phyloP scores from a whole-genome alignment of 345 rosid species.

The Bretschneidera sinensis region DNA sequence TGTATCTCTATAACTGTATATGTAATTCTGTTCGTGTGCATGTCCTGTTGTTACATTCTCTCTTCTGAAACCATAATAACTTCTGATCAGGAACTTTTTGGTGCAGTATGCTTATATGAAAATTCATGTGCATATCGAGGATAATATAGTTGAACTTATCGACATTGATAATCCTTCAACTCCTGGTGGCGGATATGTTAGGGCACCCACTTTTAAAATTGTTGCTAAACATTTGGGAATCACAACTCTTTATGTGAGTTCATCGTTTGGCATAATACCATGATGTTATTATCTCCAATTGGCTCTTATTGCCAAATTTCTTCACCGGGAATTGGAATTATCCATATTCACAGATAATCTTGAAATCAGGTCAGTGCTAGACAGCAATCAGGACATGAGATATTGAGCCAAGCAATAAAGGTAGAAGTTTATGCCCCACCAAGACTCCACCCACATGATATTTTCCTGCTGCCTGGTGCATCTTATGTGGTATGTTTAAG shows the following conservation, averaged over 20 bases:
- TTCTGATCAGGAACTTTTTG: not conserved
- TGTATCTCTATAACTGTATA: not conserved
- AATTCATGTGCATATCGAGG: slow-evolving; percentile 69
- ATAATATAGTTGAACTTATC: slow-evolving; percentile 54
- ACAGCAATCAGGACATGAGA: slow-evolving; percentile 72
- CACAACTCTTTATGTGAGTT: slow-evolving; percentile 74
- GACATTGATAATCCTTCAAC: slow-evolving; percentile 32
- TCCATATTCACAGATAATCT: slow-evolving; percentile 20
- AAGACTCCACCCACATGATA: slow-evolving; percentile 62
- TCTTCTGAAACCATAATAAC: too few relatives aligned
- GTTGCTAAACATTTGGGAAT: slow-evolving; percentile 68
- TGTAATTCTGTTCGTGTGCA: too few relatives aligned
- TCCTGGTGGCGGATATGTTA: slow-evolving; percentile 37
- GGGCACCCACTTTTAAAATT: slow-evolving; percentile 46
- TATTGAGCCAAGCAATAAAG: slow-evolving; percentile 67
- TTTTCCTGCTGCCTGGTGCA: slow-evolving; percentile 88
- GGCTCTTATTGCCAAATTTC: slow-evolving; percentile 6
- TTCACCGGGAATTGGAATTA: slow-evolving; percentile 10
- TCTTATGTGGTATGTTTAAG: slow-evolving; percentile 60
- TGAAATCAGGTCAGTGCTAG: slow-evolving; percentile 67
- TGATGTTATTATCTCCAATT: slow-evolving; percentile 6
- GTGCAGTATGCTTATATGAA: slow-evolving; percentile 76
- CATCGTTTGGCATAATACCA: slow-evolving; percentile 15
- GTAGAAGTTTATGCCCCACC: slow-evolving; percentile 84
- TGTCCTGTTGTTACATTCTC: too few relatives aligned